phyloP scores from a whole-genome alignment of 371 early-diverging fungal species.

The Mucor saturninus region DNA sequence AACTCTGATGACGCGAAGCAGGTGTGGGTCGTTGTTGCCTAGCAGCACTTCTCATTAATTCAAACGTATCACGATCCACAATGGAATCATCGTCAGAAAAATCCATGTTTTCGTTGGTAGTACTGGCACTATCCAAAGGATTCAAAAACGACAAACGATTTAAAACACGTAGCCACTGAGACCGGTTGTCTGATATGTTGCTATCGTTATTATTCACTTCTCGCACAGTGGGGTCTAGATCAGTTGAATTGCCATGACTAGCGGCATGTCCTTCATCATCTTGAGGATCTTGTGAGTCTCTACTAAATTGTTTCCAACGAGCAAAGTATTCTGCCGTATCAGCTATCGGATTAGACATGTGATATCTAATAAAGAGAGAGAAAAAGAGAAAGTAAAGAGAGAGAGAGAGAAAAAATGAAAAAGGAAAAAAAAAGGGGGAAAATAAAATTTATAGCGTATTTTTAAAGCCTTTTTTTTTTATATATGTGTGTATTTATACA shows the following conservation, averaged over 20 bases:
- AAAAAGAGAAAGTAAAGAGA: constrained; percentile 10
- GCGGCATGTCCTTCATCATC: constrained; percentile 8
- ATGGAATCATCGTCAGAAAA: constrained; percentile 24
- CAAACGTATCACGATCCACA: constrained; percentile 37
- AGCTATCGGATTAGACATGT: constrained; percentile 51
- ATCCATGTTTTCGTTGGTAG: neutral
- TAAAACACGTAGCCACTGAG: constrained; percentile 26
- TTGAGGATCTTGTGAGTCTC: constrained; percentile 17
- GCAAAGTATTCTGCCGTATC: constrained; percentile 50
- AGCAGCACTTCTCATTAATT: constrained; percentile 23
- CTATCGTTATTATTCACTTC: constrained; percentile 2
- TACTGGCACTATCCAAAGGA: constrained; percentile 12
- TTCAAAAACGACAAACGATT: constrained; percentile 31
- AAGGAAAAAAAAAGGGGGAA: constrained; percentile 11
- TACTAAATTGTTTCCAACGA: constrained; percentile 16
- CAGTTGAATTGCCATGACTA: neutral
- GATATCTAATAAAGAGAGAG: constrained; percentile 1
- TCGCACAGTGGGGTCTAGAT: neutral
- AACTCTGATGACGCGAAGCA: constrained; percentile 10
- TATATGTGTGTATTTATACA: neutral
- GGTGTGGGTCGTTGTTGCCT: constrained; percentile 4
- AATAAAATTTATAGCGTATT: neutral
- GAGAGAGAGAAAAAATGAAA: constrained; percentile 1
- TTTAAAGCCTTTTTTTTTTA: neutral
- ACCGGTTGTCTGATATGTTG: constrained; percentile 13